Conservation (phyloP, 805 yeast genomes). For the Zygosaccharomyces lentus region DNA sequence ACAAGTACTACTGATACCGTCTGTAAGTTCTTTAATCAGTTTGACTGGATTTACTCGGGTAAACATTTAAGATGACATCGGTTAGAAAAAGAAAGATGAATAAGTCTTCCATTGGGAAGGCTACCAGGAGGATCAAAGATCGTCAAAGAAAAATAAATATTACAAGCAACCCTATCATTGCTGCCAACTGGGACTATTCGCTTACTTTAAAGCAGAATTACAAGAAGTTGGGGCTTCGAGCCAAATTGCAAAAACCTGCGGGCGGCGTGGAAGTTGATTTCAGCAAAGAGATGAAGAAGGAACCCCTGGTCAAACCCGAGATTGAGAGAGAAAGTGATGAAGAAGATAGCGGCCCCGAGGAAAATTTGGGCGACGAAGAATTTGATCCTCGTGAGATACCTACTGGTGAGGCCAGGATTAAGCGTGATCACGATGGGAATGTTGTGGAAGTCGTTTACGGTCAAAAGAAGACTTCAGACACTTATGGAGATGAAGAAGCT, state of each 20-base stretch:
- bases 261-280: conserved; percentile 76
- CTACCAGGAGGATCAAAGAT: conserved; percentile 66
- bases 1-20: neutral
- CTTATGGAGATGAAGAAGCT: conserved; percentile 35
- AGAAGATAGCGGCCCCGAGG: conserved; percentile 17
- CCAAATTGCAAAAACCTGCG: conserved; percentile 60
- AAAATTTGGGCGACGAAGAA: conserved; percentile 27
- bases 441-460: conserved; percentile 69
- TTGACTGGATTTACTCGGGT: neutral
- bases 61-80: conserved; percentile 44
- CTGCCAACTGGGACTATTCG: conserved; percentile 83
- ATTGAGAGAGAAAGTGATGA: conserved; percentile 32
- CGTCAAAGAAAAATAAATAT: conserved; percentile 63
- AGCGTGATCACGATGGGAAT: conserved; percentile 65
- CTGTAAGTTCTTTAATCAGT: neutral
- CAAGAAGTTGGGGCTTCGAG: conserved; percentile 68
- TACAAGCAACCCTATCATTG: conserved; percentile 73
- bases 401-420: conserved; percentile 72
- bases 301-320: conserved; percentile 32
- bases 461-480: conserved; percentile 42
- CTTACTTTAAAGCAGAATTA: conserved; percentile 84
- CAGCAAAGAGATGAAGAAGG: conserved; percentile 37
- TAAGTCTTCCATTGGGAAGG: conserved; percentile 64
- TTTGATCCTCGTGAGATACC: conserved; percentile 53
- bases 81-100: conserved; percentile 86